These are phyloP conservation scores for Globisporangium rhizosaccharum DNA, from an alignment of 352 stramenopile species.

Conservation along the genomic window DNA sequence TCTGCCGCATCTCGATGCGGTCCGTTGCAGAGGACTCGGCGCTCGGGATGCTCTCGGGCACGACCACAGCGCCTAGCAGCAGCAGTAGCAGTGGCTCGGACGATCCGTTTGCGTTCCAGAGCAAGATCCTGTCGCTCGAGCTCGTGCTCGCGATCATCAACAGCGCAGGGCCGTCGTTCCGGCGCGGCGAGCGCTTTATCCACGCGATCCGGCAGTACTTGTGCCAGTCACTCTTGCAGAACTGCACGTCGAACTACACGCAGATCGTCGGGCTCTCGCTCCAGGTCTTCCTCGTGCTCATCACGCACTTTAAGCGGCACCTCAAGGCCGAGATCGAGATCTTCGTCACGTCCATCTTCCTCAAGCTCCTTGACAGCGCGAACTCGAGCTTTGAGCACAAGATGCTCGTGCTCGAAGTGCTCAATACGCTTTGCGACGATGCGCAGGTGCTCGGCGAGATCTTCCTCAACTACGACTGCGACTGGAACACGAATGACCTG, in stretches of 20 bases:
- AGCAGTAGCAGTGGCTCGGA: slow-evolving; percentile 36
- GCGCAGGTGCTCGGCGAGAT: slow-evolving; percentile 94
- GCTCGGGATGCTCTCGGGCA: slow-evolving; percentile 7
- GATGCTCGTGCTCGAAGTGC: slow-evolving; percentile 95
- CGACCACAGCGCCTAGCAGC: slow-evolving; percentile 10
- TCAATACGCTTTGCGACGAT: slow-evolving; percentile 95
- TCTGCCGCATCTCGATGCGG: slow-evolving; percentile 92
- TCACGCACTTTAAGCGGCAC: slow-evolving; percentile 92
- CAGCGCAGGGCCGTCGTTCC: slow-evolving; percentile 93
- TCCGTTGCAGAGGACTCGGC: slow-evolving; percentile 89
- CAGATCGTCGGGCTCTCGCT: slow-evolving; percentile 95
- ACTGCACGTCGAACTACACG: slow-evolving; percentile 97
- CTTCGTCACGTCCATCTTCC: slow-evolving; percentile 98
- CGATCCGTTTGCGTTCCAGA: slow-evolving; percentile 93
- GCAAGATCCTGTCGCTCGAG: slow-evolving; percentile 96
- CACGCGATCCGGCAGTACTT: slow-evolving; percentile 96
- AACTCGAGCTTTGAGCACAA: slow-evolving; percentile 99
- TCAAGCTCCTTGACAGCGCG: slow-evolving; percentile 95
- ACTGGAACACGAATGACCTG: slow-evolving; percentile 95
- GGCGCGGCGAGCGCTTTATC: slow-evolving; percentile 94
- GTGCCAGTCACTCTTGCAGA: slow-evolving; percentile 96
- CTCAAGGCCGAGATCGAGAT: slow-evolving; percentile 98
- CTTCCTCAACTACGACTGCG: slow-evolving; percentile 99
- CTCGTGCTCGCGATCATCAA: slow-evolving; percentile 97
- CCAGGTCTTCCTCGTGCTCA: slow-evolving; percentile 97